These are phyloP conservation scores for Ogataea populi-albae DNA, from an alignment of 805 yeast species.

Conservation along the genomic window DNA sequence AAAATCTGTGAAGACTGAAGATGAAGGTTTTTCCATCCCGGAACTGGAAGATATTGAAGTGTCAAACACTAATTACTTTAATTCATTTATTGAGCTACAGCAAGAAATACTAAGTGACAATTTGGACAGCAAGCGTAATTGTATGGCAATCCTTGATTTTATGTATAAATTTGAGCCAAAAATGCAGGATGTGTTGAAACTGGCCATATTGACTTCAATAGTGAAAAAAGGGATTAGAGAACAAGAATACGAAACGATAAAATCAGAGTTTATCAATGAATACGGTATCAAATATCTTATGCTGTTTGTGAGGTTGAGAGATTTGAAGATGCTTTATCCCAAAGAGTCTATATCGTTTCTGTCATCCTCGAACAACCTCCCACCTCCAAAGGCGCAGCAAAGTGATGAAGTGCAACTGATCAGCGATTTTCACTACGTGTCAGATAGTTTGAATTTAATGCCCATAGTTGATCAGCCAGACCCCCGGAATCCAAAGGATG, in stretches of 20 bases:
- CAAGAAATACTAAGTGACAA: conserved; percentile 65
- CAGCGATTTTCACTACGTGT: conserved; percentile 32
- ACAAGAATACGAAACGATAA: conserved; percentile 55
- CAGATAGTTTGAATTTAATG: conserved; percentile 46
- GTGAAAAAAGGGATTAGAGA: conserved; percentile 68
- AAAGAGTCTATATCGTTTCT: conserved; percentile 26
- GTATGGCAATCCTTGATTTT: conserved; percentile 45
- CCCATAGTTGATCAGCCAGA: conserved; percentile 37
- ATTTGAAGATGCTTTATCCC: conserved; percentile 45
- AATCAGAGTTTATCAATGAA: conserved; percentile 53
- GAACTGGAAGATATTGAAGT: conserved; percentile 19
- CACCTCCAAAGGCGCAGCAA: conserved; percentile 7
- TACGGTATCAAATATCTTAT: conserved; percentile 60
- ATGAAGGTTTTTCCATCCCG: conserved; percentile 14
- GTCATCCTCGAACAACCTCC: conserved; percentile 11
- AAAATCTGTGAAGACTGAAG: conserved; percentile 24
- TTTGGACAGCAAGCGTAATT: conserved; percentile 38
- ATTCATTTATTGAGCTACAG: conserved; percentile 54
- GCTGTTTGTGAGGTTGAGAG: conserved; percentile 46
- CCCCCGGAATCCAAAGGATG: conserved; percentile 41
- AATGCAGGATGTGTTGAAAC: conserved; percentile 44
- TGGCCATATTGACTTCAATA: conserved; percentile 57
- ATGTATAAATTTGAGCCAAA: conserved; percentile 44
- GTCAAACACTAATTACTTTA: conserved; percentile 33
- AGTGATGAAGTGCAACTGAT: conserved; percentile 27